A percentile compares a stretch with the other conserved stretches of the same genome.
Evolutionary conservation across 495 filamentous ascomycete genomes (phyloP).

Genomic region (Apodospora peruviana): DNA sequence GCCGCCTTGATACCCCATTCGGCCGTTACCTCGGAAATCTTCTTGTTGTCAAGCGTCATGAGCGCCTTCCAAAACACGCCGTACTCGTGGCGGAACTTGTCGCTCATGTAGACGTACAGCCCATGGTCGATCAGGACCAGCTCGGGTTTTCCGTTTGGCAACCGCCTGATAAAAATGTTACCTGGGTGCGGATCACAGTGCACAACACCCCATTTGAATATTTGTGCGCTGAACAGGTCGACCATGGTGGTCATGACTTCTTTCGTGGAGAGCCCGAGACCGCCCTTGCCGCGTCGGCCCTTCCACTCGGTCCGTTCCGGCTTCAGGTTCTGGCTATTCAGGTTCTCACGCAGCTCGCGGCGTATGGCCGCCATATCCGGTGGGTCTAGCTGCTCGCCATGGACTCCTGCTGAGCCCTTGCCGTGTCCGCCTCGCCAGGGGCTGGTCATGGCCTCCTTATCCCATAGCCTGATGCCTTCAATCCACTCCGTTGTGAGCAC

Average conservation of each 20-base stretch:
- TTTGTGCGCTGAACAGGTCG: slow-evolving; percentile 90
- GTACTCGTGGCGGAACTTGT: slow-evolving; percentile 83
- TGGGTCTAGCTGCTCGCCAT: slow-evolving; percentile 58
- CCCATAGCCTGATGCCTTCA: slow-evolving; percentile 86
- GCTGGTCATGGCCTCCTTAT: slow-evolving; percentile 68
- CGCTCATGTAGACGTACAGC: slow-evolving; percentile 84
- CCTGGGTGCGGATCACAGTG: slow-evolving; percentile 97
- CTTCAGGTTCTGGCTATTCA: slow-evolving; percentile 56
- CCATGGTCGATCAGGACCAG: slow-evolving; percentile 96
- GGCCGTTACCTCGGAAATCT: slow-evolving; percentile 60
- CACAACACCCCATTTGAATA: slow-evolving; percentile 91
- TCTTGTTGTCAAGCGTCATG: slow-evolving; percentile 86
- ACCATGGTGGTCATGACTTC: slow-evolving; percentile 95
- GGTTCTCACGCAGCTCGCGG: slow-evolving; percentile 35
- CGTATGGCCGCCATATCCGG: slow-evolving; percentile 38
- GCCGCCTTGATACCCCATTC: slow-evolving; percentile 83
- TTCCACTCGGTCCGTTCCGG: slow-evolving; percentile 76
- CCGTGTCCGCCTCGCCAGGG: slow-evolving; percentile 74
- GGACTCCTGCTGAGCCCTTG: slow-evolving; percentile 69
- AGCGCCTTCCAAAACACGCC: slow-evolving; percentile 88
- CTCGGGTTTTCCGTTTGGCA: slow-evolving; percentile 75
- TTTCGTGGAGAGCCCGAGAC: slow-evolving; percentile 73
- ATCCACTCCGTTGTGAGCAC: slow-evolving; percentile 98
- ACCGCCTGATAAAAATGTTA: slow-evolving; percentile 89
- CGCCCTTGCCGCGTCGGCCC: slow-evolving; percentile 62